These are phyloP conservation scores for Candida tetrigidarum DNA, from an alignment of 1,139 yeast species.

Conservation along the genomic window DNA sequence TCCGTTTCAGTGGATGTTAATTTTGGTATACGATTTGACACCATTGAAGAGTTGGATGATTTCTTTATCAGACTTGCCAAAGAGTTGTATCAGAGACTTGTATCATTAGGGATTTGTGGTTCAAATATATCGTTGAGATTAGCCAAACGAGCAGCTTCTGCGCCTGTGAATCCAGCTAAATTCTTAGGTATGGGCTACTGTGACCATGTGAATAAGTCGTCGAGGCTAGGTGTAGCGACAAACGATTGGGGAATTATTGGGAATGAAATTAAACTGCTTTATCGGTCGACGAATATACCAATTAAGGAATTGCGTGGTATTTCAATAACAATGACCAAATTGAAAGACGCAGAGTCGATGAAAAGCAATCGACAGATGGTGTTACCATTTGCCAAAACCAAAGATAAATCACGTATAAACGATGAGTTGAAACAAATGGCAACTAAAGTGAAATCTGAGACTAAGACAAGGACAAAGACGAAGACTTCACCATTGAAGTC, in stretches of 20 bases:
- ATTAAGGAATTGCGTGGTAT: constrained; percentile 78
- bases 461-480: no score
- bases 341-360: constrained; percentile 43
- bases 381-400: constrained; percentile 35
- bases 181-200: constrained; percentile 85
- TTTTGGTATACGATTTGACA: constrained; percentile 83
- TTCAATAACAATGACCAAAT: constrained; percentile 66
- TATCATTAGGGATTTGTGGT: constrained; percentile 53
- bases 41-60: constrained; percentile 59
- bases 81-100: constrained; percentile 62
- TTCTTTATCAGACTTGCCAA: constrained; percentile 62
- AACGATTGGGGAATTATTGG: constrained; percentile 64
- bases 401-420: constrained; percentile 11
- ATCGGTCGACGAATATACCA: constrained; percentile 60
- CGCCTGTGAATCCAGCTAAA: constrained; percentile 78
- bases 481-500: constrained; percentile 19
- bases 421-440: constrained; percentile 14
- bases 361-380: constrained; percentile 41
- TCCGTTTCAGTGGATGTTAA: constrained; percentile 88
- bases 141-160: constrained; percentile 63
- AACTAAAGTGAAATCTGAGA: no score
- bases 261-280: constrained; percentile 61
- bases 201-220: constrained; percentile 61
- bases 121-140: constrained; percentile 64
- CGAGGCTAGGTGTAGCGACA: constrained; percentile 67